Percentiles rank a stretch among this genome's conserved stretches.
Conservation (phyloP, 2,329 filamentous ascomycete species). For the Nothopassalora personata region DNA sequence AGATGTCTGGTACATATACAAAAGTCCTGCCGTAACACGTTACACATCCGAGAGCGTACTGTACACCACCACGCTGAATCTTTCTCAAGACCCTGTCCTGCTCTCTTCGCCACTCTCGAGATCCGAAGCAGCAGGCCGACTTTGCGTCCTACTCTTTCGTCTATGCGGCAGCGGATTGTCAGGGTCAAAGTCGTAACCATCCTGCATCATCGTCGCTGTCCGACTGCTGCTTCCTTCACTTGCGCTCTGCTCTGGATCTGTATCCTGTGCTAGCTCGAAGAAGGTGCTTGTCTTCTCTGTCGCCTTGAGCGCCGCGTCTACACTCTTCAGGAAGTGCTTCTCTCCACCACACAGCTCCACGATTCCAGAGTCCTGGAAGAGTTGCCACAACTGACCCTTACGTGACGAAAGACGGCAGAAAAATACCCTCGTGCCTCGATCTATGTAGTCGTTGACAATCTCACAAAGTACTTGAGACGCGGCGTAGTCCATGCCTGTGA, state of each 20-base stretch:
- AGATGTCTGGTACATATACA: not conserved
- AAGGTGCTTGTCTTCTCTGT: slow-evolving; percentile 58
- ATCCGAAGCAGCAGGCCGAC: not conserved
- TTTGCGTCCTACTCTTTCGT: not conserved
- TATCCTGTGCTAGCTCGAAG: not conserved
- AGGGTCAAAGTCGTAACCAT: not conserved
- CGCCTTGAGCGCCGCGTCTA: slow-evolving; percentile 76
- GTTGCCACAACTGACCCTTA: slow-evolving; percentile 57
- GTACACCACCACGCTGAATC: not conserved
- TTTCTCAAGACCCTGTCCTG: not conserved
- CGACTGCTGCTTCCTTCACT: not conserved
- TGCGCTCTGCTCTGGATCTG: not conserved
- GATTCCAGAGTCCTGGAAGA: slow-evolving; percentile 77
- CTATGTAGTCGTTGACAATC: slow-evolving; percentile 77
- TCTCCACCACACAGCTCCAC: slow-evolving; percentile 74
- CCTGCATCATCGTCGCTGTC: not conserved
- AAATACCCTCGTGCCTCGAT: slow-evolving; percentile 69
- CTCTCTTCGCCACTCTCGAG: not conserved
- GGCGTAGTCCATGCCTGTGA: slow-evolving; percentile 87
- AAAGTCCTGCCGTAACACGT: not conserved
- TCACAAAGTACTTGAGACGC: slow-evolving; percentile 87
- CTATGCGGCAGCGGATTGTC: not conserved
- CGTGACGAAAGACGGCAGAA: slow-evolving; percentile 56
- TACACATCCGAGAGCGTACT: not conserved
- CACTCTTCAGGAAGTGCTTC: slow-evolving; percentile 71